These are phyloP conservation scores for Volvox carteri DNA, from an alignment of 163 green algal genomes.

Conservation along the genomic window DNA sequence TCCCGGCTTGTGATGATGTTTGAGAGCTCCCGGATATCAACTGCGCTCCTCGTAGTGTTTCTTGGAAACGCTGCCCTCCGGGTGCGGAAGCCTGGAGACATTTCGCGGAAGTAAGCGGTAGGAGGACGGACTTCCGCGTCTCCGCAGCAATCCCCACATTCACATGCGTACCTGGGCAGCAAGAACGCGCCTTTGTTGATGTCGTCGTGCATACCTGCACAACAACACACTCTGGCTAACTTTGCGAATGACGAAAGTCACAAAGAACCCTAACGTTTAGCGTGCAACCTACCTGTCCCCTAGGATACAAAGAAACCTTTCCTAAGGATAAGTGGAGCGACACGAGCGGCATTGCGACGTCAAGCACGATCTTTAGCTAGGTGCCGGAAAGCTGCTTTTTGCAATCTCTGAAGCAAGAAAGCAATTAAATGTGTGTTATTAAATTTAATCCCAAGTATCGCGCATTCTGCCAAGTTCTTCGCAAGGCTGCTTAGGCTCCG, in stretches of 20 bases:
- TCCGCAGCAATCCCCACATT: no score
- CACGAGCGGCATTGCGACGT: not conserved
- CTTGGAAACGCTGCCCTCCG: not conserved
- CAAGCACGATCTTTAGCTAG: not conserved
- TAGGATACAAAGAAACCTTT: not conserved
- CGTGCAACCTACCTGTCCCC: not conserved
- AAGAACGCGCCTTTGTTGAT: no score
- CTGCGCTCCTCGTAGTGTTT: not conserved
- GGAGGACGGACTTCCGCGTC: not conserved
- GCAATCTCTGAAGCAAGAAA: no score
- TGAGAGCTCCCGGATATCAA: conserved; percentile 53
- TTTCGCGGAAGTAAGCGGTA: not conserved
- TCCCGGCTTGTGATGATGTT: conserved; percentile 59
- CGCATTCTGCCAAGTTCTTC: no score
- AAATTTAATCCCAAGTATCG: no score
- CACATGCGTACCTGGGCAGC: no score
- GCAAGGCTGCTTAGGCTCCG: no score
- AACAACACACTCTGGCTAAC: not conserved
- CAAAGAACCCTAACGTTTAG: not conserved
- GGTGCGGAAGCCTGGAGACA: not conserved
- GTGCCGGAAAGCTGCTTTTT: no score
- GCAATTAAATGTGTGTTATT: not conserved
- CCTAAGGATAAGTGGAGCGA: not conserved
- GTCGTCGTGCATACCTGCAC: not conserved
- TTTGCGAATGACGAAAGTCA: no score